A percentile compares a stretch with the other conserved stretches of the same genome.
Conservation (phyloP, 2,329 filamentous ascomycete species). For the Aureobasidium uvarum region DNA sequence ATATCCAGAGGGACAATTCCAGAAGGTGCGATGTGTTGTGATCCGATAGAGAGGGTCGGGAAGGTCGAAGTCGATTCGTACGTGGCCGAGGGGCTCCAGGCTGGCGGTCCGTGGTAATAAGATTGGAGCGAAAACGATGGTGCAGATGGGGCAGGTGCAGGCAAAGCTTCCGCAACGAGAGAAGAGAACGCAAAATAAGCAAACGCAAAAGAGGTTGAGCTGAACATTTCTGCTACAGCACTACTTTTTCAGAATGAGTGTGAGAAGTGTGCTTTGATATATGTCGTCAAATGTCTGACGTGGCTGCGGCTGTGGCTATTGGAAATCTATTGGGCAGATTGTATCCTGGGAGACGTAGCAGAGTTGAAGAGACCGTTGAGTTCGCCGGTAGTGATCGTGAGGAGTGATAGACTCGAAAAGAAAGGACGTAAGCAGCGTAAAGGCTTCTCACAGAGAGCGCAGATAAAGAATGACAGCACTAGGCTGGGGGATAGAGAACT, state of each 20-base stretch:
- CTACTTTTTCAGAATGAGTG: conserved; percentile 17
- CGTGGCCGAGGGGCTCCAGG: conserved; percentile 23
- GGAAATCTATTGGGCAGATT: conserved; percentile 23
- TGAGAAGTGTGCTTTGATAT: conserved; percentile 17
- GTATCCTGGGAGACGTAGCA: conserved; percentile 29
- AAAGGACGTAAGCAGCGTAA: conserved; percentile 23
- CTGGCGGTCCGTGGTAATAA: conserved; percentile 20
- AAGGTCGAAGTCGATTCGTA: conserved; percentile 26
- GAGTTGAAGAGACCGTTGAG: conserved; percentile 52
- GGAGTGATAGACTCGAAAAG: conserved; percentile 21
- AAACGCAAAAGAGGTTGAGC: conserved; percentile 25
- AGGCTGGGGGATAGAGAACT: conserved; percentile 16
- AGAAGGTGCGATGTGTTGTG: conserved; percentile 13
- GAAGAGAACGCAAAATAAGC: conserved; percentile 24
- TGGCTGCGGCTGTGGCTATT: conserved; percentile 25
- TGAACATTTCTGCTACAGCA: conserved; percentile 26
- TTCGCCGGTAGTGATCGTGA: conserved; percentile 38
- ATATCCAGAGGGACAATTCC: conserved; percentile 24
- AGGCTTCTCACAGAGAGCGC: conserved; percentile 27
- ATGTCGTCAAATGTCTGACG: conserved; percentile 9
- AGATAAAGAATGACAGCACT: conserved; percentile 26
- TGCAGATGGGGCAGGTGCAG: conserved; percentile 18
- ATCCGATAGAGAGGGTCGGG: conserved; percentile 19
- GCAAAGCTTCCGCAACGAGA: conserved; percentile 25
- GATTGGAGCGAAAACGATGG: conserved; percentile 18